Evolutionary conservation across 441 rosid genomes (phyloP).

Genomic region (Codiaeum variegatum): DNA sequence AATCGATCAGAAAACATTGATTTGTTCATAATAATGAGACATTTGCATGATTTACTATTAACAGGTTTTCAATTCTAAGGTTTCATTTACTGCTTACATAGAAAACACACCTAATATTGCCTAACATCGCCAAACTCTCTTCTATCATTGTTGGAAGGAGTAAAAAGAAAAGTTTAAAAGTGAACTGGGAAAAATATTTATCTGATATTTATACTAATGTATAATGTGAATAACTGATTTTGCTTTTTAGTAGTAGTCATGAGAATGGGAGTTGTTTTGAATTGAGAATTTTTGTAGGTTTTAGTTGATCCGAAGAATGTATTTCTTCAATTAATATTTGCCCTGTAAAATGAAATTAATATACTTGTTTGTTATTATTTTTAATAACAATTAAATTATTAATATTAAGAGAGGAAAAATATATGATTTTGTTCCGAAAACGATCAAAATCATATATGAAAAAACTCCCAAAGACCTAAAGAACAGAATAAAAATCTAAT

Average conservation of each 20-base stretch:
- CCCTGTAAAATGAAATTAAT: neutral
- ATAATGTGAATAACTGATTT: neutral
- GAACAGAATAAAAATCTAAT: too few species aligned
- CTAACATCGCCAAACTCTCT: neutral
- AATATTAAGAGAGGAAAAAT: too few species aligned
- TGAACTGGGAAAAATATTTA: neutral
- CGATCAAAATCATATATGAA: too few species aligned
- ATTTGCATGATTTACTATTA: neutral
- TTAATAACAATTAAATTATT: too few species aligned
- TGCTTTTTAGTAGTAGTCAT: neutral
- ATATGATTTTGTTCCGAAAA: too few species aligned
- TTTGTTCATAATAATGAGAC: neutral
- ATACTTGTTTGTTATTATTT: too few species aligned
- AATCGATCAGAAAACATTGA: constrained; percentile 67
- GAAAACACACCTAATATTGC: too few species aligned
- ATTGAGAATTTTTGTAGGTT: neutral
- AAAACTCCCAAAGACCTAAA: too few species aligned
- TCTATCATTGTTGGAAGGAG: neutral
- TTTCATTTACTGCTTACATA: neutral
- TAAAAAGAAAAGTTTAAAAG: neutral
- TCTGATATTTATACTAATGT: neutral
- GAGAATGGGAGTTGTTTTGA: neutral
- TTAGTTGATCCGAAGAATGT: neutral
- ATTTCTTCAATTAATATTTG: neutral
- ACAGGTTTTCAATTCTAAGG: neutral